Base-by-base conservation (phyloP, 148 eudicot species). In the Linanthus parryae region DNA sequence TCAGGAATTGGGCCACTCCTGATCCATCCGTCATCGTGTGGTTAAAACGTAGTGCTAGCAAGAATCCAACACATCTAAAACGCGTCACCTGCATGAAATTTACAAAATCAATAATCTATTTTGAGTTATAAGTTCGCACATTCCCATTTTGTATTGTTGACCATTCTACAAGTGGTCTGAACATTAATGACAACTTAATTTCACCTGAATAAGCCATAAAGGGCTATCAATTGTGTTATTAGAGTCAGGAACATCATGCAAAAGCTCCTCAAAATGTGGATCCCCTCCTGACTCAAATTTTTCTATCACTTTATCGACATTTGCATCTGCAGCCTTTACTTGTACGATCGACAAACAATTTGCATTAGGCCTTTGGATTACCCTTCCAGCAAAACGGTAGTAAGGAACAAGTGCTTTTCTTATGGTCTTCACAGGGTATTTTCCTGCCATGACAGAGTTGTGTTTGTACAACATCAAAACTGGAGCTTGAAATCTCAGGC, bases 361-460 rank as follows among this genome's bases (percentile, higher is more conserved):
- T 11, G 63, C 20, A 26, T 36, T 44, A 0, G 59, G 54, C 9
- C 27, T 52, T 62, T 66, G 59, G 17, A 47, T 38, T 0, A 72
- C 45, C 47, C 75, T 39, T n/a, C 76, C 76, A 0, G 76, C 76
- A 22, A 72, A 39, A 7, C 71, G 70, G 36, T 65, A 59, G 41
- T 67, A 72, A 18, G 39, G 46, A 8, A 63, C 60, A 1, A 62
- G 13, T 4, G 67, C 59, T 45, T 62, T 39, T 31, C 59, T 25
- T 19, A 63, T 63, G 7, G 54, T 40, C 46, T 46, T 46, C 22
- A 44, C 67, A 0, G 60, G 67, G 31, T 63, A 59, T 37, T 16
- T 35, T 6, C 40, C 53, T 27, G 17, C 29, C 23, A 25, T 25
- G 26, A 39, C n/a, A 1, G 29, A 17, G 16, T 54, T n/a, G 1